phyloP scores from a whole-genome alignment of 2,329 filamentous ascomycete species.

The Diaporthe eres region DNA sequence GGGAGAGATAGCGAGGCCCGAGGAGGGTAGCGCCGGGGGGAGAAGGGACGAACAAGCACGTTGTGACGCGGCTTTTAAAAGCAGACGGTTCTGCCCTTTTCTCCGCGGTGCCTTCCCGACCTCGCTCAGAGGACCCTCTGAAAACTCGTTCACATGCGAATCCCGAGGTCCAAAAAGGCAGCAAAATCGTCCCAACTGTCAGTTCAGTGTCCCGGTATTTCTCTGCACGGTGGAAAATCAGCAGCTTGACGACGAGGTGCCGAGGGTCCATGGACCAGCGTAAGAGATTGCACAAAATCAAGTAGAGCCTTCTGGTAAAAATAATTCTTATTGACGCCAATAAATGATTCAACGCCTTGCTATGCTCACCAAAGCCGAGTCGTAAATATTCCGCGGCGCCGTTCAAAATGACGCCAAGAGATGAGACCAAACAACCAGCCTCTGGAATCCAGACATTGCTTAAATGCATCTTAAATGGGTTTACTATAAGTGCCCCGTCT shows the following conservation, averaged over 20 bases:
- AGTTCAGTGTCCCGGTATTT: not conserved
- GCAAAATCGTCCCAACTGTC: not conserved
- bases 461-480: not conserved
- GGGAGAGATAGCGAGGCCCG: not conserved
- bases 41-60: slow-evolving; percentile 16
- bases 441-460: not conserved
- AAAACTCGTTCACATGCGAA: not conserved
- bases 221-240: not conserved
- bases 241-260: not conserved
- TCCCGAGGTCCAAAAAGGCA: not conserved
- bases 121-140: not conserved
- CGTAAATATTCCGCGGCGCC: not conserved
- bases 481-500: slow-evolving; percentile 6
- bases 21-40: not conserved
- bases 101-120: not conserved
- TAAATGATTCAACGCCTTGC: slow-evolving; percentile 27
- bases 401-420: not conserved
- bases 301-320: not conserved
- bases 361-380: slow-evolving; percentile 3
- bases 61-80: not conserved
- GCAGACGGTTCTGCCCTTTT: not conserved
- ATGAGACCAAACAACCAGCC: slow-evolving; percentile 20
- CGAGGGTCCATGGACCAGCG: not conserved
- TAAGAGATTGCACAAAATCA: not conserved
- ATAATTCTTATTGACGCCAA: not conserved